These are phyloP conservation scores for Beauveria brongniartii DNA, from an alignment of 2,329 filamentous ascomycete genomes.

Conservation along the genomic window DNA sequence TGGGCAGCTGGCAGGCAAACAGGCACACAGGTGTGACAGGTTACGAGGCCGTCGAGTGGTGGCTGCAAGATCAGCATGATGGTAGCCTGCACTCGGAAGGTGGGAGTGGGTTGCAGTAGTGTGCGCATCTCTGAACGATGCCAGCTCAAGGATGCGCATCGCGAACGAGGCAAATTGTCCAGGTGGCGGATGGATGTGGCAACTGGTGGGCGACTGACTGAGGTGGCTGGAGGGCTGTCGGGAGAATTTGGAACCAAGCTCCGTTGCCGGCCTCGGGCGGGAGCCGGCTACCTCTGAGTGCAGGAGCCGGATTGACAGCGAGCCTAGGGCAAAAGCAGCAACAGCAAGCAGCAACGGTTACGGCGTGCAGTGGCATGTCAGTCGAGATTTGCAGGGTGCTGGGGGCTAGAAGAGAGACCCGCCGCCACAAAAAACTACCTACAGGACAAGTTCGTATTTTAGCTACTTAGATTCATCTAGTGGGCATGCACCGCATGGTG, in stretches of 20 bases:
- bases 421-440: background rate
- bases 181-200: background rate
- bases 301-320: too few species aligned
- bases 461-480: background rate
- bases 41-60: too few species aligned
- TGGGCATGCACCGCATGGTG: too few species aligned
- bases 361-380: background rate
- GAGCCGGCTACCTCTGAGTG: constrained; percentile 1
- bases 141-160: too few species aligned
- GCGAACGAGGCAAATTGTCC: background rate
- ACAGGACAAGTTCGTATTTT: background rate
- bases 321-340: too few species aligned
- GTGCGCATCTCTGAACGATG: too few species aligned
- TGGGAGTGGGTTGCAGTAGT: too few species aligned
- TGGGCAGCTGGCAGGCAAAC: background rate
- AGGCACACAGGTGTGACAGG: too few species aligned
- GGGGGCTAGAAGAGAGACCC: background rate
- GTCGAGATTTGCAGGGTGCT: constrained; percentile 3
- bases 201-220: too few species aligned
- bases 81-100: background rate
- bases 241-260: background rate
- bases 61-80: background rate
- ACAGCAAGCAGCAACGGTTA: background rate
- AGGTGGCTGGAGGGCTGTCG: background rate
- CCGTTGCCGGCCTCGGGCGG: constrained; percentile 4